Conservation (phyloP, 2,329 filamentous ascomycete species). For the Trichoderma sp. region DNA sequence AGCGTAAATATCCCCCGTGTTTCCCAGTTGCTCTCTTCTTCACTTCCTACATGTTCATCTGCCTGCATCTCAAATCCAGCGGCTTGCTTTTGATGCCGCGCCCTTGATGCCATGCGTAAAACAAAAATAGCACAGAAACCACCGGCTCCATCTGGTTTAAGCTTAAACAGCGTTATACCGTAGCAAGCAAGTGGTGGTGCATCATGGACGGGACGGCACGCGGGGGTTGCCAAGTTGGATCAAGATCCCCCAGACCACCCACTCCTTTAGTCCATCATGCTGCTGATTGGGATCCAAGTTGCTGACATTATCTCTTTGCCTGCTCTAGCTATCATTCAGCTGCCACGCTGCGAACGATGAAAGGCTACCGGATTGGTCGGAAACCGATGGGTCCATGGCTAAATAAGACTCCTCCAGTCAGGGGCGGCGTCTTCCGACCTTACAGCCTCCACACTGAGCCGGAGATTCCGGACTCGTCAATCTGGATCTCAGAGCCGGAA, state of each 20-base stretch:
- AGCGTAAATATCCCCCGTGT: slow-evolving; percentile 57
- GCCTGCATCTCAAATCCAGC: not conserved
- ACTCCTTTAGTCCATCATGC: not conserved
- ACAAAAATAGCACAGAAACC: not conserved
- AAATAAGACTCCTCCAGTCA: slow-evolving; percentile 62
- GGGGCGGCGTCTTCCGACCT: slow-evolving; percentile 43
- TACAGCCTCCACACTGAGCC: slow-evolving; percentile 21
- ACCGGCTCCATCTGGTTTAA: slow-evolving; percentile 21
- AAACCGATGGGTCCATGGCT: slow-evolving; percentile 56
- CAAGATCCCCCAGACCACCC: slow-evolving; percentile 15
- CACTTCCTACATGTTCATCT: too few species aligned
- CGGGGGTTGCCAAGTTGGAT: not conserved
- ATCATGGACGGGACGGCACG: slow-evolving; percentile 9
- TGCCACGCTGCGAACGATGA: slow-evolving; percentile 58
- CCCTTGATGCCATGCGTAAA: not conserved
- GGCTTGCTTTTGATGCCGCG: not conserved
- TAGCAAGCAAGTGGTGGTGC: not conserved
- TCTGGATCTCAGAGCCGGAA: slow-evolving; percentile 20
- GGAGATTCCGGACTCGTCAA: slow-evolving; percentile 26
- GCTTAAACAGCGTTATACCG: slow-evolving; percentile 14
- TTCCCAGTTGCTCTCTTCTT: not conserved
- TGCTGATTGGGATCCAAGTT: not conserved
- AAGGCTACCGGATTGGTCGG: slow-evolving; percentile 61
- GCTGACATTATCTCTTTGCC: slow-evolving; percentile 24
- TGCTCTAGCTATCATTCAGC: slow-evolving; percentile 57